Conservation (phyloP, 2,329 filamentous ascomycete genomes). For the Scorias spongiosa region DNA sequence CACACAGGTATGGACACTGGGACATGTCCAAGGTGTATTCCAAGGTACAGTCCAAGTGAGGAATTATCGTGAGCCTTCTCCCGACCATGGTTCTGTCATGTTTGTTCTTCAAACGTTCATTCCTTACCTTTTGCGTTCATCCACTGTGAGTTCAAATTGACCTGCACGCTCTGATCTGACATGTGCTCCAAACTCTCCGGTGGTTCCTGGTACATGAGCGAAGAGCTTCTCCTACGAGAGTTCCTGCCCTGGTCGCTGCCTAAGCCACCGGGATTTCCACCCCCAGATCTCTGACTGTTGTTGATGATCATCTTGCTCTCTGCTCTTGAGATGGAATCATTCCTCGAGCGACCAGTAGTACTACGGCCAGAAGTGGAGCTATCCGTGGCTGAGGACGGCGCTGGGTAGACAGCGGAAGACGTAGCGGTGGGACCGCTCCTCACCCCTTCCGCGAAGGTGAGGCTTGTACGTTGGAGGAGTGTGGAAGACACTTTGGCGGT, state of each 20-base stretch:
- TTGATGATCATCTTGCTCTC: conserved; percentile 38
- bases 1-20: not conserved
- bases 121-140: conserved; percentile 88
- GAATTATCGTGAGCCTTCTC: not conserved
- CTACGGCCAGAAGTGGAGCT: not conserved
- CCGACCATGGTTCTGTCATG: not conserved
- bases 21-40: not conserved
- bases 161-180: conserved; percentile 85
- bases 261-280: conserved; percentile 25
- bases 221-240: conserved; percentile 87
- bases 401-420: conserved; percentile 34
- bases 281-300: conserved; percentile 27
- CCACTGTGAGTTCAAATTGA: conserved; percentile 96
- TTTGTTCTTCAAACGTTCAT: not conserved
- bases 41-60: not conserved
- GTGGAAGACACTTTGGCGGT: conserved; percentile 96
- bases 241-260: conserved; percentile 2
- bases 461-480: conserved; percentile 65
- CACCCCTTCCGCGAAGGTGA: conserved; percentile 77
- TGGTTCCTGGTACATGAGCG: conserved; percentile 95
- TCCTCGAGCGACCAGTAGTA: not conserved
- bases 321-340: conserved; percentile 13
- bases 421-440: conserved; percentile 46
- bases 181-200: conserved; percentile 94
- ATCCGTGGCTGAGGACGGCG: conserved; percentile 4